phyloP scores from a whole-genome alignment of 2,329 filamentous ascomycete species.

The Microsporum audouinii region DNA sequence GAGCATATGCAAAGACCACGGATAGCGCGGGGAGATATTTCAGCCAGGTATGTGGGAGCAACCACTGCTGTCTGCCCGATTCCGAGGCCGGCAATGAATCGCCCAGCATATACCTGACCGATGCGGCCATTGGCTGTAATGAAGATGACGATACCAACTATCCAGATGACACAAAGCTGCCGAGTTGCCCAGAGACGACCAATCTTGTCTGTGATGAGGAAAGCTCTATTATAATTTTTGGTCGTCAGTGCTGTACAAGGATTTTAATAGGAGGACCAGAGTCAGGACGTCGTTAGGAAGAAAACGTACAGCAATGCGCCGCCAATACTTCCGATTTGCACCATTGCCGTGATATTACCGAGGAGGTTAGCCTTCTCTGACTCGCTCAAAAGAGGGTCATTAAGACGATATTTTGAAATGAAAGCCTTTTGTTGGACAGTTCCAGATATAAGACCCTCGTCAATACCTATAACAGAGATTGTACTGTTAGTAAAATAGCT shows the following conservation, averaged over 20 bases:
- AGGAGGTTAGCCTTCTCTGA: constrained; percentile 55
- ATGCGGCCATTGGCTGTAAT: constrained; percentile 31
- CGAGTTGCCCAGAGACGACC: constrained; percentile 32
- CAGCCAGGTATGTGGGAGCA: constrained; percentile 58
- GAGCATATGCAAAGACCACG: constrained; percentile 63
- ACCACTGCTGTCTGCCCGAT: constrained; percentile 36
- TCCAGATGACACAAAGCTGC: constrained; percentile 34
- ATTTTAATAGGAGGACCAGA: background rate
- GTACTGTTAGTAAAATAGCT: background rate
- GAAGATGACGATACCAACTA: constrained; percentile 34
- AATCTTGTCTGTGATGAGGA: constrained; percentile 39
- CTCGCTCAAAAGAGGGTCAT: constrained; percentile 35
- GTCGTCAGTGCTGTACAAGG: background rate
- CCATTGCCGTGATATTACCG: constrained; percentile 69
- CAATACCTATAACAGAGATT: constrained; percentile 36
- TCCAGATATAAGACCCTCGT: constrained; percentile 66
- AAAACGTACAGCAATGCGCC: constrained; percentile 50
- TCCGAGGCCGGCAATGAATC: constrained; percentile 36
- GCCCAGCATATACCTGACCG: constrained; percentile 33
- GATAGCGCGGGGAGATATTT: constrained; percentile 57
- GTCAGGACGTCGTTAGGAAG: background rate
- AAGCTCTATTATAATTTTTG: constrained; percentile 32
- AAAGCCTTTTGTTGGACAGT: constrained; percentile 59
- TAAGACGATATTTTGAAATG: constrained; percentile 47
- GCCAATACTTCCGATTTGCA: constrained; percentile 63